Evolutionary conservation across 768 basidiomycete species (phyloP), one percentile per base, ranked within the genome.

Genomic region (Hygrophorus pudorinus): DNA sequence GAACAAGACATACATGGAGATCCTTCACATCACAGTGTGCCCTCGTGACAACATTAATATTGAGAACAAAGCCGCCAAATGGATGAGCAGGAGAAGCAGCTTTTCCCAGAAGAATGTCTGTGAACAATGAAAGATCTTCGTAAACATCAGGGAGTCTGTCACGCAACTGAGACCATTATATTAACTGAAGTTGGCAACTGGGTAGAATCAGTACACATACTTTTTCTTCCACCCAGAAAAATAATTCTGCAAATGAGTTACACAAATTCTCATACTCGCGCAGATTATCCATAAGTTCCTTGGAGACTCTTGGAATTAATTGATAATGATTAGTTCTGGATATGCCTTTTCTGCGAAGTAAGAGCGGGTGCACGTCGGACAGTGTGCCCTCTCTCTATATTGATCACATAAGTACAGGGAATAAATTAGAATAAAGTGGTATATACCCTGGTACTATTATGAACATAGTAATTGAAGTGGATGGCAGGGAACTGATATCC

Each of bases 151-250:
- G n/a, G n/a, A n/a, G n/a, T 52, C 47, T 7, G 49, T 53, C 21
- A 20, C 3, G 28, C 18, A 30, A 27, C 28, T 24, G n/a, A n/a
- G n/a, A 21, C 24, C 11, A n/a, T n/a, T 13, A 14, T 41, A 20
- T 24, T 10, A 28, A 27, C n/a, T 10, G 21, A 20, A 10, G 3
- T 13, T n/a, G 10, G 11, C 24, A 13, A 11, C 11, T 4, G 12
- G 29, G 18, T 14, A 13, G n/a, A 24, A 41, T 27, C 24, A 41
- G n/a, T n/a, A n/a, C n/a, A n/a, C n/a, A 24, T 44, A 37, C 32
- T 27, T 36, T 44, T 13, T 44, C 43, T 44, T 38, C 21, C 16
- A 37, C 13, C 41, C 81, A 48, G 69, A 84, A 51, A 65, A 74
- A 55, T 57, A 60, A 31, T 17, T 21, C 32, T 17, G 10, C 13